Percentiles rank a stretch among this genome's conserved stretches.
These are phyloP conservation scores for Diplocarpon rosae DNA, from an alignment of 2,329 filamentous ascomycete species.

Conservation along the genomic window DNA sequence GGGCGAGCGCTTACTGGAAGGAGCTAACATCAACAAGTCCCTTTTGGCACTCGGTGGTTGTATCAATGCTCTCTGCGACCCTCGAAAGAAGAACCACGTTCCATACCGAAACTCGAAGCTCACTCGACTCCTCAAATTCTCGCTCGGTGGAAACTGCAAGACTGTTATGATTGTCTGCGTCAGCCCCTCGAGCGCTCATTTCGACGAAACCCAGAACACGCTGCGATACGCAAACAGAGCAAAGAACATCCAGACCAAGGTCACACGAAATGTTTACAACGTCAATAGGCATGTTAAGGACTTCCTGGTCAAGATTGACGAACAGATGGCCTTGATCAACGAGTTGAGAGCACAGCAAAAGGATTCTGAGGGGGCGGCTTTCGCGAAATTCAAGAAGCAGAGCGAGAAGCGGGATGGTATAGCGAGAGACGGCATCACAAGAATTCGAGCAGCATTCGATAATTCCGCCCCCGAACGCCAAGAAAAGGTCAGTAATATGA, in stretches of 20 bases:
- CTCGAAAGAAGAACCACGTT: constrained; percentile 82
- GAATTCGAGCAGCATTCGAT: constrained; percentile 76
- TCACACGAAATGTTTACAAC: constrained; percentile 98
- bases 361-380: constrained; percentile 71
- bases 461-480: constrained; percentile 66
- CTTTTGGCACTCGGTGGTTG: constrained; percentile 88
- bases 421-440: constrained; percentile 64
- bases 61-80: constrained; percentile 95
- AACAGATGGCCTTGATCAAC: constrained; percentile 94
- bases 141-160: constrained; percentile 92
- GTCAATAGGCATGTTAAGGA: constrained; percentile 99
- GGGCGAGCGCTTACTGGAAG: constrained; percentile 81
- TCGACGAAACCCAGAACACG: constrained; percentile 97
- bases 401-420: constrained; percentile 71
- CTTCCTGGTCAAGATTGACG: constrained; percentile 97
- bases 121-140: constrained; percentile 91
- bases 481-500: constrained; percentile 70
- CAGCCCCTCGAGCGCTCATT: constrained; percentile 90
- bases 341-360: constrained; percentile 90
- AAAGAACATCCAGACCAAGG: constrained; percentile 99
- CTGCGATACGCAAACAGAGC: constrained; percentile 93
- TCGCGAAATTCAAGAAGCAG: constrained; percentile 84
- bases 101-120: constrained; percentile 97
- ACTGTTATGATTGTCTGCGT: constrained; percentile 99
- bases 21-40: constrained; percentile 99